phyloP scores from a whole-genome alignment of 1,139 yeast genomes.

The Candida buenavistaensis region DNA sequence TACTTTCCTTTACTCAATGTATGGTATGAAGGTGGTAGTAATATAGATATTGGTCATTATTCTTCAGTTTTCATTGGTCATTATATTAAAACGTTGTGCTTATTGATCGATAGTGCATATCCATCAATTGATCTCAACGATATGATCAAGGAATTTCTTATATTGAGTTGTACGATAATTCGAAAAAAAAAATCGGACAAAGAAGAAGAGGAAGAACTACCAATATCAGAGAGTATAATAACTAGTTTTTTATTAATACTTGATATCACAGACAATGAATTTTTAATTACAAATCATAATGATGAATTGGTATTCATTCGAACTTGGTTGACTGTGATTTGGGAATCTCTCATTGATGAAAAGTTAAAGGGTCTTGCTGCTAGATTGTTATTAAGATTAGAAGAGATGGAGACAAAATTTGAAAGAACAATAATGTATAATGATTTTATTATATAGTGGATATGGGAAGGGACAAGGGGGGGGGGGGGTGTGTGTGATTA shows the following conservation, averaged over 20 bases:
- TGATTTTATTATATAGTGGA: no score
- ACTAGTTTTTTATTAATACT: constrained; percentile 48
- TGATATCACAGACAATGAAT: constrained; percentile 44
- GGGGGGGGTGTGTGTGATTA: no score
- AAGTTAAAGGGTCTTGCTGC: constrained; percentile 50
- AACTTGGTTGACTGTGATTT: constrained; percentile 40
- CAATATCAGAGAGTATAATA: constrained; percentile 44
- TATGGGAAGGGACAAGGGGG: no score
- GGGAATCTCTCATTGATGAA: constrained; percentile 51
- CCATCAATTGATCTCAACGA: constrained; percentile 54
- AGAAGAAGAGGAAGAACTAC: constrained; percentile 35
- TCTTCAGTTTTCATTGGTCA: constrained; percentile 58
- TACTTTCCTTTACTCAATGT: constrained; percentile 57
- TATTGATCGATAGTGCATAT: constrained; percentile 57
- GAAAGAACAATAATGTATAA: constrained; percentile 18
- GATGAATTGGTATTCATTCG: constrained; percentile 34
- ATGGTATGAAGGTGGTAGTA: constrained; percentile 50
- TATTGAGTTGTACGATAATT: constrained; percentile 32
- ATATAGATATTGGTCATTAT: constrained; percentile 54
- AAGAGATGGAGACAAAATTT: constrained; percentile 21
- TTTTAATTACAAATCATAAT: constrained; percentile 27
- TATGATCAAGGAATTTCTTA: constrained; percentile 57
- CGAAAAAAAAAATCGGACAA: constrained; percentile 18
- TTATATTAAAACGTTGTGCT: constrained; percentile 56
- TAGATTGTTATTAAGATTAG: constrained; percentile 44